phyloP scores from a whole-genome alignment of 2,329 filamentous ascomycete genomes.

The Diaporthe sp. region DNA sequence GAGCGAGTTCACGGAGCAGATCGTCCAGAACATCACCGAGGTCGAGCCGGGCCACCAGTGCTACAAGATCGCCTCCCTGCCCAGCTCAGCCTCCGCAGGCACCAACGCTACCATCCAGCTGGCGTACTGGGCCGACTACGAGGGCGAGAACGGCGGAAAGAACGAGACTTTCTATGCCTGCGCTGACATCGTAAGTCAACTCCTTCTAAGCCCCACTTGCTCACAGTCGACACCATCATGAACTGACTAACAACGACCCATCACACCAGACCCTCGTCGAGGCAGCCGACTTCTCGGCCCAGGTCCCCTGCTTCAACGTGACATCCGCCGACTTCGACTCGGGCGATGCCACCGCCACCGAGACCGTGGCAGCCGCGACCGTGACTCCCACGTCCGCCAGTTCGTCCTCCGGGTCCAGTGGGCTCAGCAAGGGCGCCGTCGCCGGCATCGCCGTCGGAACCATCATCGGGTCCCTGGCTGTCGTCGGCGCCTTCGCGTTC shows the following conservation, averaged over 20 bases:
- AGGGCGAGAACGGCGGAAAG: conserved; percentile 50
- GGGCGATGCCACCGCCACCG: conserved; percentile 41
- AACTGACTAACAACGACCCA: background rate
- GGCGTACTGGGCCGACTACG: conserved; percentile 59
- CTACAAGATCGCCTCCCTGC: conserved; percentile 52
- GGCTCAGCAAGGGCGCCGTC: conserved; percentile 50
- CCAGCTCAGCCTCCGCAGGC: conserved; percentile 52
- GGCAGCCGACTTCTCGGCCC: conserved; percentile 44
- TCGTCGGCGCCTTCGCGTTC: conserved; percentile 47
- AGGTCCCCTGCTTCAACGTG: conserved; percentile 53
- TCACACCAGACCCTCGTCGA: conserved; percentile 50
- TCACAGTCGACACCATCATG: background rate
- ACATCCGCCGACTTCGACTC: conserved; percentile 48
- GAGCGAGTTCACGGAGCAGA: conserved; percentile 55
- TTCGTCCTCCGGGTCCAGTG: conserved; percentile 29
- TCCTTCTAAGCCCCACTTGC: background rate
- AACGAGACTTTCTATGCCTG: conserved; percentile 55
- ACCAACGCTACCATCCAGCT: conserved; percentile 63
- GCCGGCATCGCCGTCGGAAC: conserved; percentile 54
- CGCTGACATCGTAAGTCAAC: conserved; percentile 51
- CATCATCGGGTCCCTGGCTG: conserved; percentile 47
- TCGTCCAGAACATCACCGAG: conserved; percentile 53
- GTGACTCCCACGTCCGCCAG: conserved; percentile 16
- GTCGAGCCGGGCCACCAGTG: conserved; percentile 62
- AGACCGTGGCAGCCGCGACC: conserved; percentile 36